phyloP scores from a whole-genome alignment of 306 rosid genomes.

The Vigna trinervia region DNA sequence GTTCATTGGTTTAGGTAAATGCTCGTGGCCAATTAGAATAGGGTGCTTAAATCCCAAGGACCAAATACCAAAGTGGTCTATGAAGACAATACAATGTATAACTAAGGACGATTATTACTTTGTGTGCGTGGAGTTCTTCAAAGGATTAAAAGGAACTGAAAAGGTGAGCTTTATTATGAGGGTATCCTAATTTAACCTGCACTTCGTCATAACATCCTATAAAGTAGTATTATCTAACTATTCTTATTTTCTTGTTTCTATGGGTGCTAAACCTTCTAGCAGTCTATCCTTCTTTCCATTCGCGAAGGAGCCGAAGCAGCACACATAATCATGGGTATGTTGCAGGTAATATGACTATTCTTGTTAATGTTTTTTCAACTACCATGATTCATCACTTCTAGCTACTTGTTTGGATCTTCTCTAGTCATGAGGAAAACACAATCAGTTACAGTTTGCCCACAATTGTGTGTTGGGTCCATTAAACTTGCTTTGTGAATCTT shows the following conservation, averaged over 20 bases:
- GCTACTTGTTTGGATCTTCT: conserved; percentile 17
- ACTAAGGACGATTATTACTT: conserved; percentile 66
- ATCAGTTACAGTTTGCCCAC: background rate
- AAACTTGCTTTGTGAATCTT: background rate
- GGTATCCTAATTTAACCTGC: background rate
- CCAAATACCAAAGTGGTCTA: conserved; percentile 70
- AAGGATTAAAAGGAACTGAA: conserved; percentile 52
- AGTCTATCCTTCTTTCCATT: conserved; percentile 71
- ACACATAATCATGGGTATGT: conserved; percentile 67
- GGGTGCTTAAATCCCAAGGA: conserved; percentile 72
- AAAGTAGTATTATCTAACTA: conserved; percentile 34
- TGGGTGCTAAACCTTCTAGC: conserved; percentile 49
- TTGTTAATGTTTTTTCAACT: background rate
- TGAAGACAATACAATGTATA: conserved; percentile 64
- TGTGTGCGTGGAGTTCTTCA: conserved; percentile 60
- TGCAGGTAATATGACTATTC: conserved; percentile 64
- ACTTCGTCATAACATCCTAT: conserved; percentile 9
- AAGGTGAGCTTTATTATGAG: conserved; percentile 51
- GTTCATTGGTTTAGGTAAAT: conserved; percentile 64
- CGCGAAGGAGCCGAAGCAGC: conserved; percentile 70
- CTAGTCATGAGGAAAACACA: conserved; percentile 4
- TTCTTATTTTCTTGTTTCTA: conserved; percentile 20
- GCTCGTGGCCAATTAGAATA: conserved; percentile 76
- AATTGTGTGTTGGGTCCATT: background rate
- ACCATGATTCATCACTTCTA: conserved; percentile 1